A percentile compares a stretch with the other conserved stretches of the same genome.
These are phyloP conservation scores for Eucalyptus sp. DNA, from an alignment of 345 rosid genomes.

Conservation along the genomic window DNA sequence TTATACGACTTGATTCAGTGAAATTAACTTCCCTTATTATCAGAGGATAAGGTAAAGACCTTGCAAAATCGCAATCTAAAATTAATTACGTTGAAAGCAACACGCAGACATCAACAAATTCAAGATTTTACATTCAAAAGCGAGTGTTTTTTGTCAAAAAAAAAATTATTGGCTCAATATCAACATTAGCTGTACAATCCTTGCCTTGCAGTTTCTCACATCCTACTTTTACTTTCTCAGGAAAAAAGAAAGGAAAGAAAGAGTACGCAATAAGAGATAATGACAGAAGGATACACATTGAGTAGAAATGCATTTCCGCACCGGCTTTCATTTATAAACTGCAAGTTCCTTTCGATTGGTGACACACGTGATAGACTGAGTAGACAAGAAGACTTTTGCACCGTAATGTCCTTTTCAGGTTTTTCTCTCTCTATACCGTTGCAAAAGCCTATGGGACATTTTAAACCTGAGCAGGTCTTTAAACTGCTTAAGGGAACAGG, in stretches of 20 bases:
- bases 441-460: background rate
- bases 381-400: background rate
- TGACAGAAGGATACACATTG: background rate
- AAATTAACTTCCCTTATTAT: background rate
- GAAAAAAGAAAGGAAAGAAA: background rate
- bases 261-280: background rate
- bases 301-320: background rate
- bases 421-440: background rate
- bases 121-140: background rate
- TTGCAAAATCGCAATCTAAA: background rate
- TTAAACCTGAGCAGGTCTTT: no score
- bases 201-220: background rate
- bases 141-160: background rate
- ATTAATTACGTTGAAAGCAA: background rate
- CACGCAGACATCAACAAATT: background rate
- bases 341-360: background rate
- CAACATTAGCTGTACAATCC: background rate
- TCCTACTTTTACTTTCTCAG: background rate
- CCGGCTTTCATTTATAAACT: background rate
- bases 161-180: background rate
- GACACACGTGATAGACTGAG: background rate
- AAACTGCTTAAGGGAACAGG: no score
- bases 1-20: background rate
- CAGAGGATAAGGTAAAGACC: background rate
- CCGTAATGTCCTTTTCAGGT: background rate